Base-by-base conservation (phyloP, 768 basidiomycete species). In the Tylopilus plumbeoviolaceoides region DNA sequence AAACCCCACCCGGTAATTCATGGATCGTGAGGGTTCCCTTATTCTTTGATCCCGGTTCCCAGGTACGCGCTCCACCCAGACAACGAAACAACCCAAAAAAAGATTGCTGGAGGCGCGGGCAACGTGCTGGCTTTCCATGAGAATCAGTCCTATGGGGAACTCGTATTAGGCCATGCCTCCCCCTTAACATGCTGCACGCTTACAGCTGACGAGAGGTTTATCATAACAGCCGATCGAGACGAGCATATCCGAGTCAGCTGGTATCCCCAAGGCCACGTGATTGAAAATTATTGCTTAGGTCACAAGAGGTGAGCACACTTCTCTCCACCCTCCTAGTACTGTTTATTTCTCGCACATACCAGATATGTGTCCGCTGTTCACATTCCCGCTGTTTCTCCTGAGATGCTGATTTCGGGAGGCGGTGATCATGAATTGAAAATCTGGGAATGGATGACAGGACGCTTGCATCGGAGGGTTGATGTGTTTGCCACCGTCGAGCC, bases 241-340 rank as follows among this genome's bases (percentile, higher is more conserved):
- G 97, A 98, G 66, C 97, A 98, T 64, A 87, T 99, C 47, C 78
- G 97, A 49, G 80, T 95, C 15, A 94, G 90, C 62, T 82, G 89
- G 81, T 98, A 80, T 63, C 97, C 97, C 0, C 75, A 87, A 49
- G 90, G 93, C 17, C 89, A 86, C 59, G 80, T 80, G 41, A 89
- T 98, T 56, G 92, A 98, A 67, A 82, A 78, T 56, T 98, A 84
- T 67, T 89, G 94, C 57, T 77, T 95, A 25, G 92, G 94, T 17
- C 89, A 94, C 63, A 76, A 76, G 59, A 88, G 84, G 92, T 94
- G 56, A 59, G 83, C 66, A 3, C 14, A 41, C 25, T 21, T 31
- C 7, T 44, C 7, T 21, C 48, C 28, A 36, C 43, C 50, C 39
- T 3, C 54, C 12, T 28, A 1, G n/a, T 25, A 43, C 12, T 2